Percentiles rank a stretch among this genome's conserved stretches.
Evolutionary conservation across 1,284 basidiomycete species (phyloP).

Genomic region (Pulveroboletus sp.): DNA sequence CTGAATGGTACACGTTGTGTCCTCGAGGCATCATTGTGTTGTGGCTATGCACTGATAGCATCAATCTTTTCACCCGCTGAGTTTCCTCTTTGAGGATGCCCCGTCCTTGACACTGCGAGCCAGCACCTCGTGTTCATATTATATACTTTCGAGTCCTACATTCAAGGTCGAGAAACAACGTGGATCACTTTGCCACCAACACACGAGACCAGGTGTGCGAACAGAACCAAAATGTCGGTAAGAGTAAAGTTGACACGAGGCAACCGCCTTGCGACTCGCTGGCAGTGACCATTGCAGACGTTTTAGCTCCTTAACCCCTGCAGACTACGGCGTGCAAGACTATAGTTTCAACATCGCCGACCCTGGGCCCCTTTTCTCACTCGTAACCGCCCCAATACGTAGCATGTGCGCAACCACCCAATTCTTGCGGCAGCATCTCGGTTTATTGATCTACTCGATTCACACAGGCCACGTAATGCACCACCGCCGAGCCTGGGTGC

Average conservation of each 20-base stretch:
- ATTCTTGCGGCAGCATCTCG: conserved; percentile 1
- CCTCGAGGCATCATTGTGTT: conserved; percentile 23
- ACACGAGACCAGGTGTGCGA: conserved; percentile 5
- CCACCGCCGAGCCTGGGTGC: conserved; percentile 35
- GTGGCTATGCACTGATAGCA: conserved; percentile 22
- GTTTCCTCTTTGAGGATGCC: conserved; percentile 1
- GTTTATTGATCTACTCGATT: conserved; percentile 3
- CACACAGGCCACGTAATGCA: conserved; percentile 24
- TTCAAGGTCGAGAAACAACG: conserved; percentile 1
- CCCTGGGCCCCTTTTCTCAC: neutral
- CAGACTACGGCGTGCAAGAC: conserved; percentile 5
- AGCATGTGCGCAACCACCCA: conserved; percentile 23
- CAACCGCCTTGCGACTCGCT: conserved; percentile 3
- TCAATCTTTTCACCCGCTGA: neutral
- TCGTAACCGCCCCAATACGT: neutral
- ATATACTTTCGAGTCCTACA: neutral
- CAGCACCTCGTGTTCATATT: conserved; percentile 10
- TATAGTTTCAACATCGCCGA: conserved; percentile 8
- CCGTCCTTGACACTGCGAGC: neutral
- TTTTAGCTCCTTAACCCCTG: neutral
- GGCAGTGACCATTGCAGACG: conserved; percentile 11
- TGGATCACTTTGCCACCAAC: neutral
- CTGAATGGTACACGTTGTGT: conserved; percentile 19
- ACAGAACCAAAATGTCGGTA: neutral
- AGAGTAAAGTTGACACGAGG: conserved; percentile 29